Conservation (phyloP, 257 asterid species). For the Gentiana dahurica region DNA sequence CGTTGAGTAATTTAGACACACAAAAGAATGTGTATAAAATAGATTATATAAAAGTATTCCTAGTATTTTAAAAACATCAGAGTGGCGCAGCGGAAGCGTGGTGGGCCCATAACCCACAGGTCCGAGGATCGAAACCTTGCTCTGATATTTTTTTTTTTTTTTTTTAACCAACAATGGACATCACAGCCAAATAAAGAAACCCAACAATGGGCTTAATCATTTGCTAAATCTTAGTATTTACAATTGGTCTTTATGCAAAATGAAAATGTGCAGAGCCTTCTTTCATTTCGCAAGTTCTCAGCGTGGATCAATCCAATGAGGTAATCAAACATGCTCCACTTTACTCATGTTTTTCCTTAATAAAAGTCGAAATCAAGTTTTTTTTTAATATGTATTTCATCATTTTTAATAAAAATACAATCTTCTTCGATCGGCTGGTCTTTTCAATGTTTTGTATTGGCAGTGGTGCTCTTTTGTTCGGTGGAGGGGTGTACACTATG, state of each 20-base stretch:
- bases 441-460: slow-evolving; percentile 4
- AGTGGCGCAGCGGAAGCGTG: slow-evolving; percentile 72
- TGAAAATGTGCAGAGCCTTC: slow-evolving; percentile 64
- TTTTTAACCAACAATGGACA: too few relatives aligned
- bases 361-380: neutral
- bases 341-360: neutral
- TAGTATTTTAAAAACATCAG: neutral
- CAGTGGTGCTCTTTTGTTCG: slow-evolving; percentile 86
- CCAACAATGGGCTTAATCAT: too few relatives aligned
- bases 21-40: too few relatives aligned
- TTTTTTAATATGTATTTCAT: neutral
- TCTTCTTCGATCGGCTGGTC: neutral
- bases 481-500: slow-evolving; percentile 80
- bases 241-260: neutral
- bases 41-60: too few relatives aligned
- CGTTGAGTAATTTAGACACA: too few relatives aligned
- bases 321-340: slow-evolving; percentile 12
- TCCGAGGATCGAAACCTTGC: slow-evolving; percentile 99
- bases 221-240: neutral
- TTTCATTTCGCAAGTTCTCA: slow-evolving; percentile 87
- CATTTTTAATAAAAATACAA: too few relatives aligned
- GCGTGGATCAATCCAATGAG: slow-evolving; percentile 96
- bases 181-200: too few relatives aligned
- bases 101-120: slow-evolving; percentile 99
- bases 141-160: slow-evolving; percentile 40